Conservation (phyloP, 2,329 filamentous ascomycete genomes). For the Bertia moriformis region DNA sequence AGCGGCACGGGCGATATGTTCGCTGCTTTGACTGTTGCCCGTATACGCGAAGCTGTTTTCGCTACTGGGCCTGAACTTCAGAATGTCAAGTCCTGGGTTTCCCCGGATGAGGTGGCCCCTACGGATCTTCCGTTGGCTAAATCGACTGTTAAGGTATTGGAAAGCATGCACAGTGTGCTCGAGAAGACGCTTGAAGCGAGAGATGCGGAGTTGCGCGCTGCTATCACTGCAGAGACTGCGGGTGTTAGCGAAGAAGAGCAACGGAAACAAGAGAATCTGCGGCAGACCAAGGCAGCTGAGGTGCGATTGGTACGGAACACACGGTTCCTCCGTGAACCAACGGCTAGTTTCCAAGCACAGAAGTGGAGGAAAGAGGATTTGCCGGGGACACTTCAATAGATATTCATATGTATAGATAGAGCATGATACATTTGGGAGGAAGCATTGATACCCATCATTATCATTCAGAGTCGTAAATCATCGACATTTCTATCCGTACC, state of each 20-base stretch:
- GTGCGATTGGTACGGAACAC: constrained; percentile 68
- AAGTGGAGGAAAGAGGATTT: constrained; percentile 19
- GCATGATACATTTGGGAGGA: no score
- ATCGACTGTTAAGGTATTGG: constrained; percentile 74
- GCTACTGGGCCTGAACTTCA: constrained; percentile 27
- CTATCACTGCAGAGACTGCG: not conserved
- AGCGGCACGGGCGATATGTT: constrained; percentile 98
- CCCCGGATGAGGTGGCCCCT: constrained; percentile 54
- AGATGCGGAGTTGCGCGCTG: constrained; percentile 23
- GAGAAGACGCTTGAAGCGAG: constrained; percentile 53
- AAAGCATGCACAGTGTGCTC: constrained; percentile 81
- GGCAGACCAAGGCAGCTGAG: constrained; percentile 74
- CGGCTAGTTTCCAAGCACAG: constrained; percentile 45
- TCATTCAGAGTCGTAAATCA: no score
- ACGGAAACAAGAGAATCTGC: constrained; percentile 44
- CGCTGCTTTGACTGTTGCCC: constrained; percentile 73
- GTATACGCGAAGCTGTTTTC: constrained; percentile 69
- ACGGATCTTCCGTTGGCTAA: constrained; percentile 67
- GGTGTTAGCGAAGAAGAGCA: not conserved
- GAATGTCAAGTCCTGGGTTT: constrained; percentile 55
- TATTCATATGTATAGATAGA: no score
- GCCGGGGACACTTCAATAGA: not conserved
- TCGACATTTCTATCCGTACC: not conserved
- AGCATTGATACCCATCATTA: no score
- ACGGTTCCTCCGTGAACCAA: constrained; percentile 50